These are phyloP conservation scores for Picea engelmannii DNA, from an alignment of 83 land plant species.

Conservation along the genomic window DNA sequence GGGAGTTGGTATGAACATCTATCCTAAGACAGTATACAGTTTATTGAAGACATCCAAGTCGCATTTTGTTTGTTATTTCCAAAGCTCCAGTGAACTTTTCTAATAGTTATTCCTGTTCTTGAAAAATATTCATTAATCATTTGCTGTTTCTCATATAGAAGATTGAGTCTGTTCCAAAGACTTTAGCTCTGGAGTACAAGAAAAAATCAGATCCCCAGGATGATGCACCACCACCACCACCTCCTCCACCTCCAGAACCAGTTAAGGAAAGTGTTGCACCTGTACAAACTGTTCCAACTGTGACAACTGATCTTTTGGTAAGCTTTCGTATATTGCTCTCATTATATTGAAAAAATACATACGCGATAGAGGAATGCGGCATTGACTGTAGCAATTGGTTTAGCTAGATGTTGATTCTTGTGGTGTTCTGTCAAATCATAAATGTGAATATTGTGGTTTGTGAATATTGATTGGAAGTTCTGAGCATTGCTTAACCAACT, in stretches of 20 bases:
- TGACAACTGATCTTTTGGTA: conserved; percentile 66
- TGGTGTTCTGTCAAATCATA: neutral
- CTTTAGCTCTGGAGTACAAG: conserved; percentile 65
- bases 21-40: neutral
- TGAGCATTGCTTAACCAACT: no score
- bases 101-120: neutral
- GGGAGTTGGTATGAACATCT: conserved; percentile 45
- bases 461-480: neutral
- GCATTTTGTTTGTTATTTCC: conserved; percentile 2
- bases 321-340: neutral
- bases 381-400: neutral
- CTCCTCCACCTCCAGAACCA: conserved; percentile 57
- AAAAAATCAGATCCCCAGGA: conserved; percentile 45
- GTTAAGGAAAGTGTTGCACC: conserved; percentile 48
- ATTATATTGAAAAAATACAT: neutral
- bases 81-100: neutral
- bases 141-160: neutral
- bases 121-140: neutral
- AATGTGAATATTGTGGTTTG: neutral
- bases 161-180: conserved; percentile 16
- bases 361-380: neutral
- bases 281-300: conserved; percentile 21
- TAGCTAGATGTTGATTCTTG: neutral
- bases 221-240: conserved; percentile 32
- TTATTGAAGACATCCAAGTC: neutral